A percentile compares a stretch with the other conserved stretches of the same genome.
phyloP scores from a whole-genome alignment of 306 rosid species.

The Gynostemma pentaphyllum region DNA sequence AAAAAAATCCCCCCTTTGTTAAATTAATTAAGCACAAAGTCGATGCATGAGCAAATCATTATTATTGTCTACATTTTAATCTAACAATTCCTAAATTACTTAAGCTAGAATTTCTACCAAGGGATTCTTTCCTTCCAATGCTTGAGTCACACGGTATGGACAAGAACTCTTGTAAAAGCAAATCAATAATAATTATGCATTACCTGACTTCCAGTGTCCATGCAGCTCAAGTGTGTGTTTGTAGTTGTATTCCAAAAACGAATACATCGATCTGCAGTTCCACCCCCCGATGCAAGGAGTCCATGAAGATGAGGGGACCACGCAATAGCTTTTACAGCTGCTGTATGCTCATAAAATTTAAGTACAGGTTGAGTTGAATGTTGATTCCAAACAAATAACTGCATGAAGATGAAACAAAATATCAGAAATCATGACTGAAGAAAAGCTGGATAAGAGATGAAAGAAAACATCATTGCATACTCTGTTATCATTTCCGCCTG shows the following conservation, averaged over 20 bases:
- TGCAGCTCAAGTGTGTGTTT: conserved; percentile 80
- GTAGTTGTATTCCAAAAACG: conserved; percentile 99
- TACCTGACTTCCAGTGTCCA: conserved; percentile 99
- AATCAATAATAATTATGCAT: conserved; percentile 13
- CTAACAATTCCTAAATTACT: background rate
- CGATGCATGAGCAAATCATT: background rate
- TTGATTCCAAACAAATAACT: conserved; percentile 97
- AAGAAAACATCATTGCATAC: conserved; percentile 34
- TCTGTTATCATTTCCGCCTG: conserved; percentile 94
- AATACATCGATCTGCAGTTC: conserved; percentile 94
- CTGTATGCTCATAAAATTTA: conserved; percentile 90
- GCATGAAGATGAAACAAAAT: conserved; percentile 15
- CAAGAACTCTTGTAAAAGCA: conserved; percentile 6
- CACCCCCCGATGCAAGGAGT: conserved; percentile 99
- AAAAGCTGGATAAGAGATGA: conserved; percentile 2
- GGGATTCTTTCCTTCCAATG: background rate
- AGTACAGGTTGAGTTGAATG: conserved; percentile 93
- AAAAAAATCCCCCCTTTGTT: too few relatives aligned
- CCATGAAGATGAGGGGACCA: conserved; percentile 99
- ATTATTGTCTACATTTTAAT: background rate
- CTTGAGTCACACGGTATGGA: conserved; percentile 8
- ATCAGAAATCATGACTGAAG: conserved; percentile 16
- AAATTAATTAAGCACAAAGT: background rate
- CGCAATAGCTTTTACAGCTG: conserved; percentile 98
- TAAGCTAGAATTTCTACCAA: background rate